phyloP scores from a whole-genome alignment of 108 stramenopile species.

The Hondaea fermentalgiana region DNA sequence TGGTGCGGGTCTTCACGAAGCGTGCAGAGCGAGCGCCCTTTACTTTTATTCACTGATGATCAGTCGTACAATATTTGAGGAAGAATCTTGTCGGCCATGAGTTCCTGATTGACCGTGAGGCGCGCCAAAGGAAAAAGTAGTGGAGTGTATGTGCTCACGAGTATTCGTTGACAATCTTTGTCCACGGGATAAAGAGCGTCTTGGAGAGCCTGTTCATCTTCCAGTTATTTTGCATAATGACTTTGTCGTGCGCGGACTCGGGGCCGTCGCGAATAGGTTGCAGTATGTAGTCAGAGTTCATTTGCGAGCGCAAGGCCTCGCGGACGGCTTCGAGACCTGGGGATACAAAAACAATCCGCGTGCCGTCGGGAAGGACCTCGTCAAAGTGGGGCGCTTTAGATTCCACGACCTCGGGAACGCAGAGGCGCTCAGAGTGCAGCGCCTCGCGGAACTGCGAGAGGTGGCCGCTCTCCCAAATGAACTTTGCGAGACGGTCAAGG shows the following conservation, averaged over 20 bases:
- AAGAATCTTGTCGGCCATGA: no score
- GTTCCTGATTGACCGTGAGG: no score
- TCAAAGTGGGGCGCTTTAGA: not conserved
- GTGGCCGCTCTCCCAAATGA: not conserved
- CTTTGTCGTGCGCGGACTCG: not conserved
- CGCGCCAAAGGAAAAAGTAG: no score
- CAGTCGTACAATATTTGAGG: no score
- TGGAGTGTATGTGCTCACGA: not conserved
- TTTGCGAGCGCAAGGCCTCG: not conserved
- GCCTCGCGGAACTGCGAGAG: not conserved
- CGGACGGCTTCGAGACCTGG: not conserved
- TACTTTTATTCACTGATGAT: no score
- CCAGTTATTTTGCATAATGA: not conserved
- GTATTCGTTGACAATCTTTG: not conserved
- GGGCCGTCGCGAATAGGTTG: not conserved
- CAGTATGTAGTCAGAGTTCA: not conserved
- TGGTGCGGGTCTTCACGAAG: no score
- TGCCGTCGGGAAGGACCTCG: not conserved
- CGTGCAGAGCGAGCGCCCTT: no score
- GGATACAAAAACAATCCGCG: not conserved
- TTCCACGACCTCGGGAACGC: not conserved
- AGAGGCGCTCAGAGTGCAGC: not conserved
- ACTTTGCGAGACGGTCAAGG: not conserved
- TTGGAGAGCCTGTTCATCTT: not conserved
- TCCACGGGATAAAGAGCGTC: not conserved